Conservation (phyloP, 2,329 filamentous ascomycete genomes). For the Verticillium isaacii region DNA sequence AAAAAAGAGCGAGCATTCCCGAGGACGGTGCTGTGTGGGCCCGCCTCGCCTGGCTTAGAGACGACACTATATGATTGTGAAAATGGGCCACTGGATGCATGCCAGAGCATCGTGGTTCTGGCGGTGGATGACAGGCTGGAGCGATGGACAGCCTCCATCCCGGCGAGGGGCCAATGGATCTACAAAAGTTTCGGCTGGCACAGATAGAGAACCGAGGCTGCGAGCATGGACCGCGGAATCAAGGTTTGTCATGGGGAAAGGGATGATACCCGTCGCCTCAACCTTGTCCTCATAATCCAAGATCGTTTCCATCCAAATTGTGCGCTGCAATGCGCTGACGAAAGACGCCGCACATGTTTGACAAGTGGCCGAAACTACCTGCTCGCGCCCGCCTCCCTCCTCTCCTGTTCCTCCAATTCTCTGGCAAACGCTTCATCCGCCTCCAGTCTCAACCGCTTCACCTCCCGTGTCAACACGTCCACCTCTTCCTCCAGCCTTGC, state of each 20-base stretch:
- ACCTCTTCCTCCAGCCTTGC: slow-evolving; percentile 28
- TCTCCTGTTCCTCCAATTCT: slow-evolving; percentile 30
- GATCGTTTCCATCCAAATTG: no score
- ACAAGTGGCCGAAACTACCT: background rate
- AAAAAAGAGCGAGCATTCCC: no score
- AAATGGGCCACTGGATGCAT: no score
- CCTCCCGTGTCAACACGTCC: slow-evolving; percentile 28
- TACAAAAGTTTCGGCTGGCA: background rate
- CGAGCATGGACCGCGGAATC: background rate
- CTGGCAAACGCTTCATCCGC: slow-evolving; percentile 43
- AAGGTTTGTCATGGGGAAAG: background rate
- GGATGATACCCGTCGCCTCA: background rate
- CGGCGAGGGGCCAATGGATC: background rate
- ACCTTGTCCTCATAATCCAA: no score
- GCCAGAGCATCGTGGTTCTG: no score
- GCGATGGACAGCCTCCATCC: background rate
- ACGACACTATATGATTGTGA: no score
- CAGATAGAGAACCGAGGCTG: background rate
- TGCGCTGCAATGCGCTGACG: no score
- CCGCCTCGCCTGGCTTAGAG: no score
- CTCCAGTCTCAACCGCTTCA: slow-evolving; percentile 34
- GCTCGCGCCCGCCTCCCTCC: slow-evolving; percentile 4
- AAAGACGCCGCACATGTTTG: background rate
- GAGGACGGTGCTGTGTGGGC: no score
- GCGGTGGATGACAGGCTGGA: background rate